Evolutionary conservation across 2,329 filamentous ascomycete genomes (phyloP), one percentile per base, ranked within the genome.

Genomic region (Magnaporthales sp.): DNA sequence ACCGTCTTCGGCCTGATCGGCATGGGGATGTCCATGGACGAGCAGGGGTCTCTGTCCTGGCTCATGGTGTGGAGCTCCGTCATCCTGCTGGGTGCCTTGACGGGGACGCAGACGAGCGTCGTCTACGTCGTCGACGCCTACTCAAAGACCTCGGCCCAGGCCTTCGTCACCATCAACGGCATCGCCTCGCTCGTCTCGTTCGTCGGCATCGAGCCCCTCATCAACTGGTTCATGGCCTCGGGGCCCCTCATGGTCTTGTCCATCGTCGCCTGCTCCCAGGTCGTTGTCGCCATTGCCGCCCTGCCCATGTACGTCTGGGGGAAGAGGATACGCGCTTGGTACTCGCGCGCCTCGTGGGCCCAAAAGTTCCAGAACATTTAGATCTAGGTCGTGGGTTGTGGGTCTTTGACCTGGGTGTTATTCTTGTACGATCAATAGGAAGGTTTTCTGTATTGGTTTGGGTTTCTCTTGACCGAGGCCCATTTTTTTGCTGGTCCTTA

Each of bases 261-360:
- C 63, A 86, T 76, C 0, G 81, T 82, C 3, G 72, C 73, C 70
- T 86, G 83, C 2, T 86, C 80, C 1, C 82, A 73, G 30, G 77
- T 78, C 71, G 86, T 84, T 0, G 79, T 82, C 68, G 83, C 78
- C 2, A 81, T 82, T 67, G 86, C 83, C 0, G 86, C 75, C 46
- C 27, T 64, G 5, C 63, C 63, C 0, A 86, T 89, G 1, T 86
- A 86, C 74, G 88, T 86, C 68, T 89, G 86, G 2, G 88, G 74
- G 26, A 89, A 81, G 2, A 88, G 76, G 60, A 89, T 84, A 0
- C 77, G 75, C 0, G 86, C 85, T 62, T 84, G 76, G 56, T 83
- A 81, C 63, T 88, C 77, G 66, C 88, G 86, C 56, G 83, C 84
- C 30, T 85, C 62, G 29, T 63, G 62, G 62, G 30, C 62, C 8